phyloP scores from a whole-genome alignment of 768 basidiomycete species.

The Lyophyllum shimeji region DNA sequence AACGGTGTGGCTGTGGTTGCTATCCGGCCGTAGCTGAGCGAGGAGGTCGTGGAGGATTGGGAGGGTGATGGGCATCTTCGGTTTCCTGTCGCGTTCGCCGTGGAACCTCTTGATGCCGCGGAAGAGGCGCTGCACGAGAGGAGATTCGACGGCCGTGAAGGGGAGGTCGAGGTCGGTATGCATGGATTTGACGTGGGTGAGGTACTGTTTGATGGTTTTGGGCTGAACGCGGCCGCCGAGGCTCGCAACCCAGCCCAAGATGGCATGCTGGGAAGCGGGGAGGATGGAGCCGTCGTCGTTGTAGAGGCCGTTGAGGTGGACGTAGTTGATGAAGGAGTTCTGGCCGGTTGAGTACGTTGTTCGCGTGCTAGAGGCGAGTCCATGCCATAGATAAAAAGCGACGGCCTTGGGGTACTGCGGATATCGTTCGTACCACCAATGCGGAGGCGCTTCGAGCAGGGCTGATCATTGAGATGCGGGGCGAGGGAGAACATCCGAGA shows the following conservation, averaged over 20 bases:
- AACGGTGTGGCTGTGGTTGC: no score
- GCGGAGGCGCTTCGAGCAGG: slow-evolving; percentile 18
- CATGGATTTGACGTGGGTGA: slow-evolving; percentile 24
- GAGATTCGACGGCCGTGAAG: slow-evolving; percentile 22
- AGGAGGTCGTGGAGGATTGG: slow-evolving; percentile 18
- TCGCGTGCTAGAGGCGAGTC: slow-evolving; percentile 25
- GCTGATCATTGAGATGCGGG: slow-evolving; percentile 17
- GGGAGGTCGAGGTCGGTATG: slow-evolving; percentile 31
- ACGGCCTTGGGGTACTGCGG: slow-evolving; percentile 11
- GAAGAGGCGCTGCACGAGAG: slow-evolving; percentile 26
- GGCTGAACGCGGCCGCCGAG: slow-evolving; percentile 16
- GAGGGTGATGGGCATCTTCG: slow-evolving; percentile 22
- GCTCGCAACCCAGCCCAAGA: slow-evolving; percentile 21
- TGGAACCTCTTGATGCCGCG: slow-evolving; percentile 9
- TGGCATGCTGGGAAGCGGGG: slow-evolving; percentile 15
- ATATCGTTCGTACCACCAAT: slow-evolving; percentile 20
- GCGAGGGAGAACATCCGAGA: slow-evolving; percentile 21
- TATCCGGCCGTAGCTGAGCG: background rate
- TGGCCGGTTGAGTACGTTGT: slow-evolving; percentile 30
- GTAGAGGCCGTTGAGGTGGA: slow-evolving; percentile 15
- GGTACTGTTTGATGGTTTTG: slow-evolving; percentile 22
- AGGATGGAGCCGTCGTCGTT: slow-evolving; percentile 12
- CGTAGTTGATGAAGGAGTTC: slow-evolving; percentile 27
- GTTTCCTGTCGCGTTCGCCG: slow-evolving; percentile 21
- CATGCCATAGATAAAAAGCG: slow-evolving; percentile 21